Percentiles rank a stretch among this genome's conserved stretches.
Conservation (phyloP, 2,329 filamentous ascomycete species). For the Botryosphaeria dothidea region DNA sequence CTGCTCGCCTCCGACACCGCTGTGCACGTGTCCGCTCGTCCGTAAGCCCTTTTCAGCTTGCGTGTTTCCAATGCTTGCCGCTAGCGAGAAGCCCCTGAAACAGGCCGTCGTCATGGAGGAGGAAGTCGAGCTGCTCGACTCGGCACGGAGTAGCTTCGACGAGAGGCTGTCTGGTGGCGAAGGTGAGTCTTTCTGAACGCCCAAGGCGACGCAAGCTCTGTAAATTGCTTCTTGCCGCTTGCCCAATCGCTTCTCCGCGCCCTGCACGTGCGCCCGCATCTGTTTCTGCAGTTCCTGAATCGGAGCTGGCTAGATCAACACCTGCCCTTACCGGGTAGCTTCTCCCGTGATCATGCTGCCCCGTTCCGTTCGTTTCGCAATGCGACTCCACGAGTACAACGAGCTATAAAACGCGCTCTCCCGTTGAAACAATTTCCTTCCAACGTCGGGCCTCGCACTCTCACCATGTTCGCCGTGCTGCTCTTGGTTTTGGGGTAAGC, state of each 20-base stretch:
- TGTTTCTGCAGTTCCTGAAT: neutral
- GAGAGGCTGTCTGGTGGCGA: neutral
- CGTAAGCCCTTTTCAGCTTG: neutral
- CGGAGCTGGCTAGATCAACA: constrained; percentile 1
- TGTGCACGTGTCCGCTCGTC: neutral
- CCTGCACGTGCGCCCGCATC: constrained; percentile 2
- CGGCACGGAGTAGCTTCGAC: neutral
- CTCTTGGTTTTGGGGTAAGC: constrained; percentile 6
- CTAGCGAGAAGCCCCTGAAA: neutral
- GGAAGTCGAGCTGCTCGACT: neutral
- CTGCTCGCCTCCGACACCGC: neutral
- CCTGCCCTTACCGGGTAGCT: constrained; percentile 1
- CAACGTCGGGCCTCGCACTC: neutral
- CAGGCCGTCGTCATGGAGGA: neutral
- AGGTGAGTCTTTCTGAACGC: neutral
- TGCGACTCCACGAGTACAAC: neutral
- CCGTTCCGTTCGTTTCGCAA: neutral
- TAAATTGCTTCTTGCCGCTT: neutral
- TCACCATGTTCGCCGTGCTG: constrained; percentile 12
- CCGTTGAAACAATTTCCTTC: neutral
- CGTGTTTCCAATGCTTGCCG: neutral
- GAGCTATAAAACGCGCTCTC: neutral
- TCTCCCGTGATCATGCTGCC: neutral
- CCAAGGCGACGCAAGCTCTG: neutral
- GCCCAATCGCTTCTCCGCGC: neutral